Conservation (phyloP, 805 yeast genomes). For the Metahyphopichia silvanorum region DNA sequence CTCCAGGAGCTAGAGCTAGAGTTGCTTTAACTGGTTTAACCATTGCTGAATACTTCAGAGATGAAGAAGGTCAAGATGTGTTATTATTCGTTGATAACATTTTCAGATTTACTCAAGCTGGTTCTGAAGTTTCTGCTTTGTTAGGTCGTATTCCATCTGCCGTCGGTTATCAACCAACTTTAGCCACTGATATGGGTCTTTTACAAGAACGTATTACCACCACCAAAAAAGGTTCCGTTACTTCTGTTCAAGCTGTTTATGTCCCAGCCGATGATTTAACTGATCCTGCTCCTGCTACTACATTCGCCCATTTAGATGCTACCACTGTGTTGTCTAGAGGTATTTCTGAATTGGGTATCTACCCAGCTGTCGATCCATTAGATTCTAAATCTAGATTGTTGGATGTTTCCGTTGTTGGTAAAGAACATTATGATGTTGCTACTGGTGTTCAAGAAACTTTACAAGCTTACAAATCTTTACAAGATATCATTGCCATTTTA, state of each 20-base stretch:
- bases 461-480: constrained; percentile 99
- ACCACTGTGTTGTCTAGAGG: constrained; percentile 99
- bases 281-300: constrained; percentile 99
- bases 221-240: constrained; percentile 99
- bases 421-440: constrained; percentile 97
- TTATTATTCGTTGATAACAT: constrained; percentile 98
- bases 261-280: constrained; percentile 99
- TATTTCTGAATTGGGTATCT: constrained; percentile 99
- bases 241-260: constrained; percentile 99
- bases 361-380: constrained; percentile 99
- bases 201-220: constrained; percentile 99
- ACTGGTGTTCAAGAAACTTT: constrained; percentile 94
- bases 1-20: constrained; percentile 99
- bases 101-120: constrained; percentile 99
- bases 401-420: constrained; percentile 96
- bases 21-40: constrained; percentile 99
- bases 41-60: constrained; percentile 99
- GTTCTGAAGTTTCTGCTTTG: constrained; percentile 99
- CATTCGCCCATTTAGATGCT: constrained; percentile 99
- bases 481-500: constrained; percentile 99
- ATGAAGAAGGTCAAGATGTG: constrained; percentile 99
- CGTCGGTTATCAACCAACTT: constrained; percentile 99
- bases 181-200: constrained; percentile 99
- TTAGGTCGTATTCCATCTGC: constrained; percentile 99
- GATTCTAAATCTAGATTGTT: constrained; percentile 98